These are phyloP conservation scores for Rhizopogon sp. DNA, from an alignment of 768 basidiomycete genomes.

Conservation along the genomic window DNA sequence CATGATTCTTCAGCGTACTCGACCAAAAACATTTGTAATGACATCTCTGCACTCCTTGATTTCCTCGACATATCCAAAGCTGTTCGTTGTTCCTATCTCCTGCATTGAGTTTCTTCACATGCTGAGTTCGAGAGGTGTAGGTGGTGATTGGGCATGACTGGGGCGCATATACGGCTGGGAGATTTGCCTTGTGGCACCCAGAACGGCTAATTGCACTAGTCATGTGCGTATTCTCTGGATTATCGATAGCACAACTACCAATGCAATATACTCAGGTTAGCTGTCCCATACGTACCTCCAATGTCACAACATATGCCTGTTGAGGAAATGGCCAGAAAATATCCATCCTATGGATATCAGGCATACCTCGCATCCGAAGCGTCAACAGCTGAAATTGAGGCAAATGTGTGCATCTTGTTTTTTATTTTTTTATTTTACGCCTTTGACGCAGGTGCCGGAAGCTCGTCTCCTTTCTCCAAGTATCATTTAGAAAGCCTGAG, in stretches of 20 bases:
- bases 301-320: conserved; percentile 42
- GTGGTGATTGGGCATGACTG: conserved; percentile 79
- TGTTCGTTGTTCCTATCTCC: conserved; percentile 33
- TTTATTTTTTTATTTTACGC: neutral
- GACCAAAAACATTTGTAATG: conserved; percentile 52
- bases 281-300: conserved; percentile 65
- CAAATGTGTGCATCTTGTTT: conserved; percentile 35
- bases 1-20: conserved; percentile 50
- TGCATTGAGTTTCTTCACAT: neutral
- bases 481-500: conserved; percentile 4
- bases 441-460: conserved; percentile 9
- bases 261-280: conserved; percentile 42
- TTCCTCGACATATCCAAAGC: conserved; percentile 45
- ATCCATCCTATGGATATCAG: conserved; percentile 65
- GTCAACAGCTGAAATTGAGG: conserved; percentile 52
- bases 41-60: conserved; percentile 65
- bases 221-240: conserved; percentile 38
- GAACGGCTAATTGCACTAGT: conserved; percentile 52
- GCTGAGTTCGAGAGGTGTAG: conserved; percentile 19
- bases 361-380: conserved; percentile 53
- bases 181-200: conserved; percentile 74
- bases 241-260: neutral
- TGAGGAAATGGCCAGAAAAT: conserved; percentile 42
- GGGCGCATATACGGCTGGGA: conserved; percentile 59
- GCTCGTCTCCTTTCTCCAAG: conserved; percentile 15